These are phyloP conservation scores for Ensete ventricosum DNA, from an alignment of 176 grass and related monocot genomes.

Conservation along the genomic window DNA sequence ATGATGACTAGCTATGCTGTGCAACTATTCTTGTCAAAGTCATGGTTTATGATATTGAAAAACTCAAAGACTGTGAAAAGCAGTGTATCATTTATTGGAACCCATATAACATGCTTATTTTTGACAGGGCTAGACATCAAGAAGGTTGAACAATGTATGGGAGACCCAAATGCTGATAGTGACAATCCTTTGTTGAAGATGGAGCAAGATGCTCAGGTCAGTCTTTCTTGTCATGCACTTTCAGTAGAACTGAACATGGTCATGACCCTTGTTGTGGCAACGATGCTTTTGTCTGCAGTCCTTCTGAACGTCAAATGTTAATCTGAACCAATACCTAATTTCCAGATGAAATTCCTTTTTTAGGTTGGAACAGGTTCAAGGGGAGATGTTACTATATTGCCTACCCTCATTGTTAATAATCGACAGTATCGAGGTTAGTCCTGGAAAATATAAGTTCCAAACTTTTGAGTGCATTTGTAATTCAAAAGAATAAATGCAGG, in stretches of 20 bases:
- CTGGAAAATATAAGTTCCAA: background rate
- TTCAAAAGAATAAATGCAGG: slow-evolving; percentile 28
- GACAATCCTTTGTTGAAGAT: slow-evolving; percentile 71
- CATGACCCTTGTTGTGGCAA: background rate
- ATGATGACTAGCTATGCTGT: background rate
- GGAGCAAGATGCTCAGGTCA: slow-evolving; percentile 88
- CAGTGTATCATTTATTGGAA: background rate
- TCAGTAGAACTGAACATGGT: slow-evolving; percentile 7
- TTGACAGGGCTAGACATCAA: slow-evolving; percentile 65
- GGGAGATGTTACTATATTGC: slow-evolving; percentile 99
- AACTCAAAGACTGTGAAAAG: background rate
- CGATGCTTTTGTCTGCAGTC: background rate
- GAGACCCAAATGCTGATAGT: slow-evolving; percentile 72
- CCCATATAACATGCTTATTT: slow-evolving; percentile 8
- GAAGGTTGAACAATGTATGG: slow-evolving; percentile 92
- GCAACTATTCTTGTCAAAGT: background rate
- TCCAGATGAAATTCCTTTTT: slow-evolving; percentile 13
- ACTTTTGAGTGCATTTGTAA: background rate
- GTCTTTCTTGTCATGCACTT: background rate
- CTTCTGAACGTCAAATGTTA: background rate
- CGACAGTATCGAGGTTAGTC: slow-evolving; percentile 83
- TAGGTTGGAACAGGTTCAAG: slow-evolving; percentile 95
- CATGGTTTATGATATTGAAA: background rate
- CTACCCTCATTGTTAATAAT: slow-evolving; percentile 96
- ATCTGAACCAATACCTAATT: slow-evolving; percentile 7